Evolutionary conservation across 2,329 filamentous ascomycete genomes (phyloP), one percentile per base, ranked within the genome.

Genomic region (Cladophialophora psammophila): DNA sequence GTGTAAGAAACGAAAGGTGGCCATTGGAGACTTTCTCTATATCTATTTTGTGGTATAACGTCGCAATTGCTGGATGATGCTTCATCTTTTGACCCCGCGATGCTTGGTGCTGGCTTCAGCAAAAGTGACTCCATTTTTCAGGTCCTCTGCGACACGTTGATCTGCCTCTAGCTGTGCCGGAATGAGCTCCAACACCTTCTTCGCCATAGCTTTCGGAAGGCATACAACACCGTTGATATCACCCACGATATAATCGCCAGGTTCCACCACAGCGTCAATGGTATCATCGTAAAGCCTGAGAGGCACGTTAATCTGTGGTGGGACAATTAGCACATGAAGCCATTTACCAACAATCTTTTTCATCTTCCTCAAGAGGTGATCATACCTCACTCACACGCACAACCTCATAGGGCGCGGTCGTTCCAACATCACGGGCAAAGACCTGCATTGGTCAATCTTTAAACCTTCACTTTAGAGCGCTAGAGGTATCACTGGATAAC

Each of bases 171-270:
- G 2, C 13, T 31, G 52, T n/a, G 31, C 12, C 18, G 52, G 18
- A 15, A 55, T 31, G 15, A 55, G 13, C 26, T 34, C 52, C 13
- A 31, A n/a, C 2, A 9, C 31, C 18, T 6, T 26, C 20, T 70
- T 63, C 31, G 75, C 72, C 35, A 72, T 69, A 9, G 69, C 65
- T 18, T 18, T 10, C 1, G 64, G 64, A 20, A 66, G 45, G 18
- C 57, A 52, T 2, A 66, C 64, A 26, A 66, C 64, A 7, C 77
- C 77, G 65, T 79, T 75, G 10, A 67, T 63, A 68, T 80, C 78
- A 8, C 75, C 78, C 36, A 79, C 65, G 26, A 80, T 74, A 57
- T 75, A 72, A 66, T 80, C 78, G 7, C 76, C 77, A 4, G 78
- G 77, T 31, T 75, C 71, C 48, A 79, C 72, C 9, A 67, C 69